Base-by-base conservation (phyloP, 208 protist genomes). In the Herpetomonas tarakana region DNA sequence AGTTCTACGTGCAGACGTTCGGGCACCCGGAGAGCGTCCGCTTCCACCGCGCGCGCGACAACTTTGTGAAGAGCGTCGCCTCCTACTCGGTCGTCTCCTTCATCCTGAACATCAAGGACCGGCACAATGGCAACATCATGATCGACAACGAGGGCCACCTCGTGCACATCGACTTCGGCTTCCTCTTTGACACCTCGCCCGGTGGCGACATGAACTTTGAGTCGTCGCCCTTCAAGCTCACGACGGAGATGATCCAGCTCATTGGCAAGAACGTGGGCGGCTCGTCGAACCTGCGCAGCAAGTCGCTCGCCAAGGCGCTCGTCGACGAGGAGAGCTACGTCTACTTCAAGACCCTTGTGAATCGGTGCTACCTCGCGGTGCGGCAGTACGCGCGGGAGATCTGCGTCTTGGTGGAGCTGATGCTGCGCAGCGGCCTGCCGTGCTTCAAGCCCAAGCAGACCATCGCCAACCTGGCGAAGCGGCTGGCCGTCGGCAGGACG, bases 91-190 rank as follows among this genome's bases (percentile, higher is more conserved):
- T 98, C 21, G 84, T 94, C n/a, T 92, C 83, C 27, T 98, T 97
- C 73, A 80, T 98, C 30, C 78, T 98, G 19, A 94, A 97, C 71
- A 86, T 98, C 64, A 98, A 98, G 68, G 95, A 98, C 65, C 77
- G 95, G 22, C 94, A 98, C 65, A 98, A 98, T 65, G 94, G 94
- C 31, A 98, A 98, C 79, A 97, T 98, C 66, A 83, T 98, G 71
- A 73, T 98, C 22, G 80, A 97, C 72, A 47, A 62, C 46, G 67
- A 93, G 7, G 97, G 97, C 41, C 81, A 93, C 59, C 64, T 98
- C n/a, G 76, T 98, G 29, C 97, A 99, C 78, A 99, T 99, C 74
- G 97, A 99, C 83, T 99, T 98, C 76, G 97, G 97, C 38, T 99
- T 98, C 72, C 87, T 99, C 28, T 94, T 99, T 46, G 91, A 93